These are phyloP conservation scores for Pyronema domesticum DNA, from an alignment of 495 filamentous ascomycete genomes.

Conservation along the genomic window DNA sequence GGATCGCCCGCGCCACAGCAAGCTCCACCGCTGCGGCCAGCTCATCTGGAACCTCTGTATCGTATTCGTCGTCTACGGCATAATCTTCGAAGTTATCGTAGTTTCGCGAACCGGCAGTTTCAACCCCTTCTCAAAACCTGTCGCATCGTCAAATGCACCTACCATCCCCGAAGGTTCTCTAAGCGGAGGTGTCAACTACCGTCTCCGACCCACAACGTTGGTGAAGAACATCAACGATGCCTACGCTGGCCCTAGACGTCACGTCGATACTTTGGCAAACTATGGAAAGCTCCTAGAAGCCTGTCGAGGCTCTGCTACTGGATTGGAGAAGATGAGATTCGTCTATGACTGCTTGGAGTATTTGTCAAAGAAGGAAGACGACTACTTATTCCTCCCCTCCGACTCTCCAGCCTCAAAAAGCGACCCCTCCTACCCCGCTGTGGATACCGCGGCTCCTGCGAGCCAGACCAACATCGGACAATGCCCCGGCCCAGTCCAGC, in stretches of 20 bases:
- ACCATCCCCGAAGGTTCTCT: constrained; percentile 18
- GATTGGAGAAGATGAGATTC: constrained; percentile 37
- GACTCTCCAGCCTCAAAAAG: constrained; percentile 26
- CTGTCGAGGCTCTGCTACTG: constrained; percentile 32
- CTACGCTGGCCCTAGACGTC: constrained; percentile 33
- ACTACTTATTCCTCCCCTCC: constrained; percentile 32
- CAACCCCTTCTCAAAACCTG: constrained; percentile 15
- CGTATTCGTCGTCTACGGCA: constrained; percentile 23
- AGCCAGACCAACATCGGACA: constrained; percentile 25
- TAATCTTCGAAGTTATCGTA: constrained; percentile 23
- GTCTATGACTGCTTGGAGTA: constrained; percentile 37
- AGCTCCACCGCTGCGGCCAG: constrained; percentile 24
- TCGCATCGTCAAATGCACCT: constrained; percentile 5
- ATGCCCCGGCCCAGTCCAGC: constrained; percentile 37
- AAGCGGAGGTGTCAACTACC: constrained; percentile 31
- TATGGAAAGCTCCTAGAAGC: constrained; percentile 32
- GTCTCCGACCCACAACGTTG: constrained; percentile 32
- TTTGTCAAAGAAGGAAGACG: constrained; percentile 29
- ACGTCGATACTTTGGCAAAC: constrained; percentile 36
- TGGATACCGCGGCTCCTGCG: constrained; percentile 22
- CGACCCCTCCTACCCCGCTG: constrained; percentile 12
- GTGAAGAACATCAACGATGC: constrained; percentile 31
- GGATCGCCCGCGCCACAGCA: constrained; percentile 14
- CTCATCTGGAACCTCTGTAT: constrained; percentile 28
- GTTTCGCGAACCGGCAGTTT: constrained; percentile 26